Evolutionary conservation across 805 yeast genomes (phyloP).

Genomic region (Yamadazyma nakazawae): DNA sequence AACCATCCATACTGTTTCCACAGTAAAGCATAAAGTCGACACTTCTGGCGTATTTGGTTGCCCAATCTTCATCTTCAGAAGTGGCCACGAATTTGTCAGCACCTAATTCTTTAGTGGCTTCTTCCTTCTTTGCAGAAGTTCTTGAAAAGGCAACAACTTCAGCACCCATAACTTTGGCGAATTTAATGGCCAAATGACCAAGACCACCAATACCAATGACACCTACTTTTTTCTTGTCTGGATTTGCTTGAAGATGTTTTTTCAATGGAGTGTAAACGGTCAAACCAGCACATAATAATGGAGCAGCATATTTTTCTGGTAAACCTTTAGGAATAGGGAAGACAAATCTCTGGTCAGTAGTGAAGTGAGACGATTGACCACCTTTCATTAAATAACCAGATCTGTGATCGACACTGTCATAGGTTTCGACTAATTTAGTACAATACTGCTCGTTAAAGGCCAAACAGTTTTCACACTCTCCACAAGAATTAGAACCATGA

Average conservation of each 20-base stretch:
- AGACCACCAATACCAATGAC: constrained; percentile 66
- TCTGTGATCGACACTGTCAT: constrained; percentile 38
- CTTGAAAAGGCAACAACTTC: constrained; percentile 56
- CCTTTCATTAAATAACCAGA: constrained; percentile 37
- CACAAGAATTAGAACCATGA: constrained; percentile 62
- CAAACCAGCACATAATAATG: constrained; percentile 55
- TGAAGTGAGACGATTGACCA: constrained; percentile 50
- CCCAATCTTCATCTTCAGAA: constrained; percentile 45
- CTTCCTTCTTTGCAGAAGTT: constrained; percentile 28
- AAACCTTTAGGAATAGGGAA: constrained; percentile 48
- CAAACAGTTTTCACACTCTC: constrained; percentile 54
- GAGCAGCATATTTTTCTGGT: constrained; percentile 44
- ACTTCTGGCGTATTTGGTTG: constrained; percentile 21
- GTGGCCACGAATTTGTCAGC: constrained; percentile 47
- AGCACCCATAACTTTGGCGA: constrained; percentile 61
- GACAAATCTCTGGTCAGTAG: constrained; percentile 42
- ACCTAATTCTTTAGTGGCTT: constrained; percentile 28
- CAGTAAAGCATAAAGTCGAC: constrained; percentile 54
- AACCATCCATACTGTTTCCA: constrained; percentile 48
- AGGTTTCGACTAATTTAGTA: constrained; percentile 46
- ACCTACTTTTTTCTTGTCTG: constrained; percentile 37
- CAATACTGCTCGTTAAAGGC: constrained; percentile 50
- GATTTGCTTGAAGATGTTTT: constrained; percentile 36
- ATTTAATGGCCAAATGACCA: constrained; percentile 61
- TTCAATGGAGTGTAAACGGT: constrained; percentile 51